Percentiles rank a stretch among this genome's conserved stretches.
Evolutionary conservation across 106 monocot genomes (phyloP).

Genomic region (Apostasia ramifera): DNA sequence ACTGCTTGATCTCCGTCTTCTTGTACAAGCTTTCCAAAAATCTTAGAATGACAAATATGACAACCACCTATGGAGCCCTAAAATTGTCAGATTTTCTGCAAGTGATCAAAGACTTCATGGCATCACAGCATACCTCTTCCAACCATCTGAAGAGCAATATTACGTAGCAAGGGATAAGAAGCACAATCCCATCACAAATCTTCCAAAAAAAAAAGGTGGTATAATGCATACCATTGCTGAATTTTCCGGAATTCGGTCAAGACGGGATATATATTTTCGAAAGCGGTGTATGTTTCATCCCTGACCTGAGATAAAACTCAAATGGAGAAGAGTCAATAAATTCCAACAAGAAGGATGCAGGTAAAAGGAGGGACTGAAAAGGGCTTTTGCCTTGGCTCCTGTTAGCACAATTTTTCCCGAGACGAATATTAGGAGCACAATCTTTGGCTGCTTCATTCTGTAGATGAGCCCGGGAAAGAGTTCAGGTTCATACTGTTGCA

Average conservation of each 20-base stretch:
- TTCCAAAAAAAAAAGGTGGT: too few relatives aligned
- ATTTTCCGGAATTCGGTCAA: slow-evolving; percentile 47
- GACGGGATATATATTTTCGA: slow-evolving; percentile 61
- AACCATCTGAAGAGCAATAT: too few relatives aligned
- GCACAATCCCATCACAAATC: too few relatives aligned
- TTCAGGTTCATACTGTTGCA: slow-evolving; percentile 66
- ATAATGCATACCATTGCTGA: slow-evolving; percentile 32
- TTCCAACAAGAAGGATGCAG: not conserved
- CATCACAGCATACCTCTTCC: too few relatives aligned
- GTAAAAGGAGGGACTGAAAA: not conserved
- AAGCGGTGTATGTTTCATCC: slow-evolving; percentile 55
- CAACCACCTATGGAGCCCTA: too few relatives aligned
- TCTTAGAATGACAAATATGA: too few relatives aligned
- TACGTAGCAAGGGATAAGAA: too few relatives aligned
- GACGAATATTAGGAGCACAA: slow-evolving; percentile 55
- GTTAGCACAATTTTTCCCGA: slow-evolving; percentile 82
- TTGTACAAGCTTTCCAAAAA: too few relatives aligned
- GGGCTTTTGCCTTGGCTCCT: slow-evolving; percentile 50
- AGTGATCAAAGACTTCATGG: too few relatives aligned
- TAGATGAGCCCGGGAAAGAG: slow-evolving; percentile 69
- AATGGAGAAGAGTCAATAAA: not conserved
- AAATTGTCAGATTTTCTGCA: too few relatives aligned
- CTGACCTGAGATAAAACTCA: slow-evolving; percentile 30
- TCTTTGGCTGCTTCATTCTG: slow-evolving; percentile 71
- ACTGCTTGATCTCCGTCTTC: too few relatives aligned